These are phyloP conservation scores for Globisporangium abappressorium DNA, from an alignment of 352 stramenopile genomes.

Conservation along the genomic window DNA sequence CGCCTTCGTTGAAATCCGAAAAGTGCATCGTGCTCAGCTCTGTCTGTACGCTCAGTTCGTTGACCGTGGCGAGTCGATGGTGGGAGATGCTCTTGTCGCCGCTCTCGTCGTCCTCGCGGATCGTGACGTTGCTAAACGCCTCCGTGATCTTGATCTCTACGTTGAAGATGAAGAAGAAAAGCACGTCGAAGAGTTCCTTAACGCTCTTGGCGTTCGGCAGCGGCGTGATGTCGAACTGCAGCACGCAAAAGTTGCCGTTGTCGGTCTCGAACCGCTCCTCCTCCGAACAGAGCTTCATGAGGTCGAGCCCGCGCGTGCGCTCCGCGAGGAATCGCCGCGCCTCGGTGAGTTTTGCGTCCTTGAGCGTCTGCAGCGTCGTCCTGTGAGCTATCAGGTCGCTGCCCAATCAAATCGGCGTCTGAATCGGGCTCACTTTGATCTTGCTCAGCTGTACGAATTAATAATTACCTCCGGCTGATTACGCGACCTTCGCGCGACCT, in stretches of 20 bases:
- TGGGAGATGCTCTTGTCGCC: conserved; percentile 35
- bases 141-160: conserved; percentile 54
- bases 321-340: conserved; percentile 3
- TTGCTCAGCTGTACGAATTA: background rate
- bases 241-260: conserved; percentile 28
- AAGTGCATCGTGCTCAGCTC: conserved; percentile 38
- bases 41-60: conserved; percentile 21
- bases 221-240: conserved; percentile 38
- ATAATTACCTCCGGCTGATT: background rate
- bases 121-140: conserved; percentile 38
- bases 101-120: conserved; percentile 49
- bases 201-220: conserved; percentile 29
- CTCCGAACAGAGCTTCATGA: conserved; percentile 19
- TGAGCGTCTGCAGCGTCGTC: conserved; percentile 4
- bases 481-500: conserved; percentile 2
- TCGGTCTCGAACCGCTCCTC: conserved; percentile 26
- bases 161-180: conserved; percentile 34
- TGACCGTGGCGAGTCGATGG: conserved; percentile 34
- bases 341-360: conserved; percentile 2
- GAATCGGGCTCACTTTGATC: conserved; percentile 26
- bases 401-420: conserved; percentile 25
- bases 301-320: background rate
- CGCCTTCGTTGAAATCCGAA: conserved; percentile 24
- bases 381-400: background rate
- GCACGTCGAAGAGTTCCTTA: conserved; percentile 39